A percentile compares a stretch with the other conserved stretches of the same genome.
Conservation (phyloP, 1,139 yeast genomes). For the Taphrina pruni region DNA sequence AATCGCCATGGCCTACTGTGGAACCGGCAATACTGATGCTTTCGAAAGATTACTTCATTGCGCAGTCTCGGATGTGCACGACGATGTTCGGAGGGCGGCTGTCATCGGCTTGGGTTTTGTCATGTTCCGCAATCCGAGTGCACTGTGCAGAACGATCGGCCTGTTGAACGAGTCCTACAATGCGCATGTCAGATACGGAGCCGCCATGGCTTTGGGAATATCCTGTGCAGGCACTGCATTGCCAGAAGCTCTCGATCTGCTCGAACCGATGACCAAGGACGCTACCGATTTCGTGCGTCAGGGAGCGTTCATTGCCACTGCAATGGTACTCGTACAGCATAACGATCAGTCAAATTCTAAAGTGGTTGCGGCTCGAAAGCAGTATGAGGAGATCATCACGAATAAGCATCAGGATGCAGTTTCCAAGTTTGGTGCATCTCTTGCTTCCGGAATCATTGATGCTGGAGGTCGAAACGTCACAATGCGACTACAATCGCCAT, state of each 20-base stretch:
- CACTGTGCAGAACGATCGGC: constrained; percentile 94
- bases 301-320: constrained; percentile 90
- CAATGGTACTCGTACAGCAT: constrained; percentile 93
- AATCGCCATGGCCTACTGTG: constrained; percentile 93
- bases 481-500: constrained; percentile 86
- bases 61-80: constrained; percentile 96
- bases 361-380: constrained; percentile 75
- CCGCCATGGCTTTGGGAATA: constrained; percentile 95
- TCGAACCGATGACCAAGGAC: constrained; percentile 91
- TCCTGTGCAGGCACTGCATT: constrained; percentile 95
- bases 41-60: constrained; percentile 83
- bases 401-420: constrained; percentile 95
- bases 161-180: constrained; percentile 91
- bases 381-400: constrained; percentile 73
- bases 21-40: constrained; percentile 89
- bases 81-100: constrained; percentile 95
- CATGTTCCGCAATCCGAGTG: constrained; percentile 84
- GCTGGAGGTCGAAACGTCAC: constrained; percentile 99
- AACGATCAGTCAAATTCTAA: constrained; percentile 83
- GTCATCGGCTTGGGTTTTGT: constrained; percentile 94
- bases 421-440: constrained; percentile 96
- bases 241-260: constrained; percentile 85
- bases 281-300: constrained; percentile 97
- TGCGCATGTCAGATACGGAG: constrained; percentile 98
- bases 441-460: constrained; percentile 96